Evolutionary conservation across 1,284 basidiomycete genomes (phyloP), one percentile per base, ranked within the genome.

Genomic region (Moesziomyces antarcticus): DNA sequence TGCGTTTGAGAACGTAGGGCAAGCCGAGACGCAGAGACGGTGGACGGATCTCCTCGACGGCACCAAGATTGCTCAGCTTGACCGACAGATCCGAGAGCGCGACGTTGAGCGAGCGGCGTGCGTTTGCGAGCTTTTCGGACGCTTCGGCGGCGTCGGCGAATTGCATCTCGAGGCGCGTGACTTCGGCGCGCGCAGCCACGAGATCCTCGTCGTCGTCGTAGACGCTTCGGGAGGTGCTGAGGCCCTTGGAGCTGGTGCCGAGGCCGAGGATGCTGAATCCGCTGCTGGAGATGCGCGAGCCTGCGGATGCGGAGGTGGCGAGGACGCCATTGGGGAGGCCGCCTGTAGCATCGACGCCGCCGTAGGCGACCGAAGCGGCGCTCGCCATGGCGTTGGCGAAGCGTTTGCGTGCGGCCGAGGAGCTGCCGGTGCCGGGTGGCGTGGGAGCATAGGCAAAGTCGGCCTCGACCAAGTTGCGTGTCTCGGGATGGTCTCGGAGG

Each of bases 401-500:
- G 6, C 75, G 56, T 45, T 77, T 77, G 7, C 75, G 50, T n/a
- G 75, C 75, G 1, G 69, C 69, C 8, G 73, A 57, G 21, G 68
- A 69, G 66, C 69, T 69, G 20, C 65, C 72, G 6, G 69, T 58
- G 10, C 65, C 62, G 1, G 77, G 77, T 2, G 72, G 64, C 1
- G 67, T 61, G 8, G 81, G 81, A 25, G 68, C 61, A 44, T 82
- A 82, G 50, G 71, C 71, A 54, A 77, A 82, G 52, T 82, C 77
- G 37, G 79, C 71, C 44, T 82, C 81, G 59, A 82, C 62, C 22
- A 82, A 72, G 20, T 60, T 70, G 47, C 79, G 68, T 24, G 75
- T 78, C 55, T 82, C 81, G 7, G 63, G 66, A 60, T 79, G 72
- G 45, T 76, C 71, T 21, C 75, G 52, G 1, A 82, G 56, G 6